Evolutionary conservation across 148 eudicot species (phyloP).

Genomic region (Hydrangea macrophylla): DNA sequence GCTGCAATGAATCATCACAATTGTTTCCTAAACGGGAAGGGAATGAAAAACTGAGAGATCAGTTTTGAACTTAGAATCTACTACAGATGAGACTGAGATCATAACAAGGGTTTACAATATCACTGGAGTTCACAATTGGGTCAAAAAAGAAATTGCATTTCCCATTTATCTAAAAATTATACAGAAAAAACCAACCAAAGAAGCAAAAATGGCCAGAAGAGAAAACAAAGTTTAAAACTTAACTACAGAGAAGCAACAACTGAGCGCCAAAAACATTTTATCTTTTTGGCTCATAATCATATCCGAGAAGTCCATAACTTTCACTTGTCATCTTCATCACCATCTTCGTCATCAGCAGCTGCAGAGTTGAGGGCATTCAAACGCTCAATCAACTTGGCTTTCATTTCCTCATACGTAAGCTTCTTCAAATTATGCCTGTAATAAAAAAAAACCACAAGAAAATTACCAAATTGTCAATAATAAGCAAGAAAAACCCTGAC

Average conservation of each 20-base stretch:
- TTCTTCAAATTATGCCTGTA: conserved; percentile 71
- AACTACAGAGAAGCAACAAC: background rate
- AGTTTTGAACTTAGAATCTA: too few species aligned
- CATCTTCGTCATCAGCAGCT: conserved; percentile 46
- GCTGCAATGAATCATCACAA: too few species aligned
- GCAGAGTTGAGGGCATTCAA: conserved; percentile 67
- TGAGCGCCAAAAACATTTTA: conserved; percentile 7
- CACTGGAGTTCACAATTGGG: too few species aligned
- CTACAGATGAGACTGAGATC: too few species aligned
- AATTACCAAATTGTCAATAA: background rate
- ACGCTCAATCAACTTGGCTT: conserved; percentile 55
- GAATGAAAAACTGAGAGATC: too few species aligned
- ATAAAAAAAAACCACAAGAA: background rate
- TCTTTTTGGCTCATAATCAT: too few species aligned
- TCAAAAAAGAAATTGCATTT: background rate
- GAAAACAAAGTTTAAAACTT: conserved; percentile 3
- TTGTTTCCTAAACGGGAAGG: too few species aligned
- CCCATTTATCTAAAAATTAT: background rate
- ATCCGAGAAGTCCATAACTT: background rate
- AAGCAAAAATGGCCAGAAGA: conserved; percentile 1
- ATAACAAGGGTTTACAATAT: too few species aligned
- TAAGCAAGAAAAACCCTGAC: too few species aligned
- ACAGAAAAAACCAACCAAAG: background rate
- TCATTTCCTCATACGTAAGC: conserved; percentile 77
- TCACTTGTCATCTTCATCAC: conserved; percentile 54